phyloP scores from a whole-genome alignment of 257 asterid genomes.

The Nicotiana obtusifolia region DNA sequence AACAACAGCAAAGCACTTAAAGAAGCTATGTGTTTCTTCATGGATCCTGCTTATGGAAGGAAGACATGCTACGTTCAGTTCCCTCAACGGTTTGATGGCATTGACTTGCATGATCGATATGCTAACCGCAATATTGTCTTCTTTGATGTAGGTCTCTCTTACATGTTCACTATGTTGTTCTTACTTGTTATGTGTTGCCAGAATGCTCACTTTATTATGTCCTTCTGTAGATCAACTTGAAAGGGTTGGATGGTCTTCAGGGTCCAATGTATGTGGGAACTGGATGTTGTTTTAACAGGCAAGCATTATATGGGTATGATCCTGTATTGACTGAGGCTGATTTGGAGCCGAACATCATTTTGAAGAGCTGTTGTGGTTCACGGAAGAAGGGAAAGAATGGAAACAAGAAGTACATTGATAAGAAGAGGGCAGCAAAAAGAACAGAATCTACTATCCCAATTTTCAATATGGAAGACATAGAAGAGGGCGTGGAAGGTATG shows the following conservation, averaged over 20 bases:
- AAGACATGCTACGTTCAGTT: slow-evolving; percentile 39
- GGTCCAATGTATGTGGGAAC: slow-evolving; percentile 58
- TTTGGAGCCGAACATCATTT: slow-evolving; percentile 51
- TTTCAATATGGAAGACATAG: slow-evolving; percentile 38
- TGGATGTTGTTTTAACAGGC: slow-evolving; percentile 51
- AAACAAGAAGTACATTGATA: slow-evolving; percentile 37
- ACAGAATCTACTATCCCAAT: slow-evolving; percentile 41
- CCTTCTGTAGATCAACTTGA: slow-evolving; percentile 44
- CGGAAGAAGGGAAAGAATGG: slow-evolving; percentile 55
- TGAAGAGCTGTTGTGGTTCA: slow-evolving; percentile 60
- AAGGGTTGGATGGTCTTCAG: slow-evolving; percentile 54
- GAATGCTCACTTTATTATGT: neutral
- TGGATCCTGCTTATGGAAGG: slow-evolving; percentile 41
- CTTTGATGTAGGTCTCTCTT: neutral
- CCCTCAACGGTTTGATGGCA: slow-evolving; percentile 68
- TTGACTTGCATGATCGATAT: slow-evolving; percentile 68
- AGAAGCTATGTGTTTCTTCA: slow-evolving; percentile 42
- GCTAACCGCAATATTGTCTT: slow-evolving; percentile 44
- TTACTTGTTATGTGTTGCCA: neutral
- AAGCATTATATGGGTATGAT: slow-evolving; percentile 49
- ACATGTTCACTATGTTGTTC: neutral
- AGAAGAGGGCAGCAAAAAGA: slow-evolving; percentile 31
- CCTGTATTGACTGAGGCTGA: slow-evolving; percentile 56
- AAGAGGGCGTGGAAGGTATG: slow-evolving; percentile 43
- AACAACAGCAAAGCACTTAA: slow-evolving; percentile 28